Evolutionary conservation across 305 asterid genomes (phyloP).

Genomic region (Plantago coronopus): DNA sequence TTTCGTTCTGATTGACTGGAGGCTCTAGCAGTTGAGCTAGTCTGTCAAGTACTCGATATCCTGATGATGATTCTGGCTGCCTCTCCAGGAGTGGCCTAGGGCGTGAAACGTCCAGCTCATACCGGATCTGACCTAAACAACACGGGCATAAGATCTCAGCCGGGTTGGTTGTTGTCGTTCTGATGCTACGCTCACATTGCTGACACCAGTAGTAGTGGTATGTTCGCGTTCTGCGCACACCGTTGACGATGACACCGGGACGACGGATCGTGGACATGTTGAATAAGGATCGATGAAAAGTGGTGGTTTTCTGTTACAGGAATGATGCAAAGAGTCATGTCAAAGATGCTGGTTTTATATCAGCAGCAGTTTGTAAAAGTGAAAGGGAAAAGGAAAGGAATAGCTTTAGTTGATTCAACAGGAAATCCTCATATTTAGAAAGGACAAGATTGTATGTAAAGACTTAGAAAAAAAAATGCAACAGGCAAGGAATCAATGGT

Average conservation of each 20-base stretch:
- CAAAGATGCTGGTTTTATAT: slow-evolving; percentile 3
- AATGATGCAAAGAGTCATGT: slow-evolving; percentile 3
- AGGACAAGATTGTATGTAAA: slow-evolving; percentile 12
- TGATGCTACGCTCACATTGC: slow-evolving; percentile 56
- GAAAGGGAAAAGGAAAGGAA: slow-evolving; percentile 25
- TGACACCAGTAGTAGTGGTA: slow-evolving; percentile 91
- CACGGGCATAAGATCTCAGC: slow-evolving; percentile 59
- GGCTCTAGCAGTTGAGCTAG: slow-evolving; percentile 53
- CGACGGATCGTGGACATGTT: slow-evolving; percentile 45
- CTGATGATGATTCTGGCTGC: slow-evolving; percentile 38
- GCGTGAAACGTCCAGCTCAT: slow-evolving; percentile 61
- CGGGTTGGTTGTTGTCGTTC: slow-evolving; percentile 70
- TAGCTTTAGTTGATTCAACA: slow-evolving; percentile 29
- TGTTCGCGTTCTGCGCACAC: slow-evolving; percentile 57
- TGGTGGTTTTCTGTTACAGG: neutral
- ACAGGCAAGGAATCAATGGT: slow-evolving; percentile 52
- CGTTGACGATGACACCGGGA: slow-evolving; percentile 47
- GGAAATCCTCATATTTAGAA: slow-evolving; percentile 17
- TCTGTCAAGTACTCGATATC: slow-evolving; percentile 40
- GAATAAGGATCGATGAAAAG: neutral
- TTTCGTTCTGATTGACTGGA: slow-evolving; percentile 21
- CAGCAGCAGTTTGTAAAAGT: neutral
- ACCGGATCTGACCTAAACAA: slow-evolving; percentile 50
- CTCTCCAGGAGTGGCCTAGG: slow-evolving; percentile 36
- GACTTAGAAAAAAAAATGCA: slow-evolving; percentile 24